Evolutionary conservation across 108 stramenopile genomes (phyloP).

Genomic region (Fragilaria crotonensis): DNA sequence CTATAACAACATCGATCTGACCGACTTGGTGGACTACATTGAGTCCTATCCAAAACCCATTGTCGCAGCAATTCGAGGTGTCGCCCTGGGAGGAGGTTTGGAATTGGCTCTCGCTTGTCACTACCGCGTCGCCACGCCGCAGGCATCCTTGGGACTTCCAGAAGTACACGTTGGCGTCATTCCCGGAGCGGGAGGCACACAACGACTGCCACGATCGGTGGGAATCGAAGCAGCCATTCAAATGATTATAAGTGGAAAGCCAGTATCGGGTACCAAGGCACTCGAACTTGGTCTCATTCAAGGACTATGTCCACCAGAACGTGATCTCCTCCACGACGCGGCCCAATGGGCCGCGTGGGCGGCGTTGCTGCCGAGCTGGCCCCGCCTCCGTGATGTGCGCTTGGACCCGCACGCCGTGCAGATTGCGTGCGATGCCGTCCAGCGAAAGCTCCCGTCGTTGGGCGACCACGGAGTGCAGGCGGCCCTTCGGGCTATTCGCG

Average conservation of each 20-base stretch:
- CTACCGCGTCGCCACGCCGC: constrained; percentile 60
- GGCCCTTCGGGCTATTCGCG: constrained; percentile 70
- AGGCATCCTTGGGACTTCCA: constrained; percentile 79
- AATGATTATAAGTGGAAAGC: constrained; percentile 78
- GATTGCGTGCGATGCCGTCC: constrained; percentile 47
- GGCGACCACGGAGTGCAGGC: constrained; percentile 72
- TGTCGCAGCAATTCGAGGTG: constrained; percentile 91
- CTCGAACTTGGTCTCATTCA: constrained; percentile 51
- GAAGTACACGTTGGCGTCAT: constrained; percentile 95
- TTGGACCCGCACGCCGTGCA: constrained; percentile 27
- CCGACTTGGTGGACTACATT: constrained; percentile 53
- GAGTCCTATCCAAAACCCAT: constrained; percentile 82
- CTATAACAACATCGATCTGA: constrained; percentile 38
- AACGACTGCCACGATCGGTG: constrained; percentile 89
- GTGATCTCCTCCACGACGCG: constrained; percentile 36
- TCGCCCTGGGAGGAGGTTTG: constrained; percentile 90
- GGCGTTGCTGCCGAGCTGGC: constrained; percentile 28
- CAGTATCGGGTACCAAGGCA: constrained; percentile 52
- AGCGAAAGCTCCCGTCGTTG: constrained; percentile 52
- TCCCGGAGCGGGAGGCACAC: constrained; percentile 96
- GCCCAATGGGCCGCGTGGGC: constrained; percentile 57
- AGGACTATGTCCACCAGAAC: constrained; percentile 4
- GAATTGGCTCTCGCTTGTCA: constrained; percentile 94
- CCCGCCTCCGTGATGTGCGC: constrained; percentile 26
- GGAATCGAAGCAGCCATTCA: constrained; percentile 64